phyloP scores from a whole-genome alignment of 208 protist species.

The Trypanosoma scelopori region DNA sequence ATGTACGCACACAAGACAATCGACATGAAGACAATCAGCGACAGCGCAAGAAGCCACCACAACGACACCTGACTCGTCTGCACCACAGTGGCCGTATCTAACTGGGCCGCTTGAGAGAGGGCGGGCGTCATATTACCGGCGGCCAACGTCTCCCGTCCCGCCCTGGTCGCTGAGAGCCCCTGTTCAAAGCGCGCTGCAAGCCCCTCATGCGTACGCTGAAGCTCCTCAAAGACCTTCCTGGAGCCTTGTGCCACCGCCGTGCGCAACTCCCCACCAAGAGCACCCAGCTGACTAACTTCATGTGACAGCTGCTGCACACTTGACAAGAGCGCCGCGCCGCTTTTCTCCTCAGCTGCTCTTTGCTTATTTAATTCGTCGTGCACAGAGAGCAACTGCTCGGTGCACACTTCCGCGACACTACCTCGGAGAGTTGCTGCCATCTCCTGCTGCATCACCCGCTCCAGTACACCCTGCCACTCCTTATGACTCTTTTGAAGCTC shows the following conservation, averaged over 20 bases:
- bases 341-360: constrained; percentile 7
- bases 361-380: constrained; percentile 1
- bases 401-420: constrained; percentile 5
- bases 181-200: constrained; percentile 16
- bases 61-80: constrained; percentile 20
- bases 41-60: constrained; percentile 55
- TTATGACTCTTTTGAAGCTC: constrained; percentile 4
- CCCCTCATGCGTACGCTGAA: constrained; percentile 11
- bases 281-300: constrained; percentile 9
- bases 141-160: background rate
- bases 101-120: background rate
- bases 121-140: background rate
- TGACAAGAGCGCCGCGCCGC: constrained; percentile 6
- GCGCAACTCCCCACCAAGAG: constrained; percentile 10
- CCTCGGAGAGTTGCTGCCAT: constrained; percentile 5
- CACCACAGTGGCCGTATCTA: background rate
- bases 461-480: constrained; percentile 12
- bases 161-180: background rate
- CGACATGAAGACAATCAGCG: constrained; percentile 36
- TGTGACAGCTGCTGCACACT: constrained; percentile 18
- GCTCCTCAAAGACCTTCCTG: constrained; percentile 10
- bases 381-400: constrained; percentile 15
- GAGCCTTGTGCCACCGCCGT: constrained; percentile 14
- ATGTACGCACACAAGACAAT: constrained; percentile 67
- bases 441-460: constrained; percentile 5